Evolutionary conservation across 306 rosid genomes (phyloP).

Genomic region (Dryas octopetala): DNA sequence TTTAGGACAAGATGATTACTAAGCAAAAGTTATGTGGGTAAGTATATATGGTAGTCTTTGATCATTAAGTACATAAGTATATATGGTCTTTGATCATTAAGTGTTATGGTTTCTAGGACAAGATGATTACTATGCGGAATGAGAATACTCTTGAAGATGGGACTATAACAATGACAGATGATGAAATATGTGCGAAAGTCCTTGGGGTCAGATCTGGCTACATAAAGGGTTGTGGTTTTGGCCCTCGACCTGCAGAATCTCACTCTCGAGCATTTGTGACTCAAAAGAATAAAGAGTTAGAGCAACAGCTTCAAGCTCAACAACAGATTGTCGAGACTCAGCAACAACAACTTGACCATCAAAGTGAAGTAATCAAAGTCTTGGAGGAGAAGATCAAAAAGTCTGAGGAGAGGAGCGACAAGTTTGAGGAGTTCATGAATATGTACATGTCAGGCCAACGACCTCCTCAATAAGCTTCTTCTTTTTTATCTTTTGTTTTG

Average conservation of each 20-base stretch:
- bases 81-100: background rate
- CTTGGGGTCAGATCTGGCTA: background rate
- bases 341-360: background rate
- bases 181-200: background rate
- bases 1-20: background rate
- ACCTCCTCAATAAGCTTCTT: no score
- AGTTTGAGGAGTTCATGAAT: no score
- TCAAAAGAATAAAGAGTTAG: background rate
- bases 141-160: background rate
- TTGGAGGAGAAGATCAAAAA: background rate
- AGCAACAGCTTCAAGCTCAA: background rate
- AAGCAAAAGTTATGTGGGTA: background rate
- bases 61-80: background rate
- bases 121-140: background rate
- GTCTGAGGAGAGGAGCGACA: background rate
- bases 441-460: no score
- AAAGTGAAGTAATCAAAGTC: background rate
- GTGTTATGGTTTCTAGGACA: background rate
- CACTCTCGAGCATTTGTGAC: background rate
- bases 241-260: background rate
- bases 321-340: background rate
- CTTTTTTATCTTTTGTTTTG: conserved; percentile 71
- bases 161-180: background rate
- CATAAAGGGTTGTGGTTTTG: background rate
- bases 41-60: background rate